Conservation (phyloP, 1,284 basidiomycete genomes). For the Puccinia horiana region DNA sequence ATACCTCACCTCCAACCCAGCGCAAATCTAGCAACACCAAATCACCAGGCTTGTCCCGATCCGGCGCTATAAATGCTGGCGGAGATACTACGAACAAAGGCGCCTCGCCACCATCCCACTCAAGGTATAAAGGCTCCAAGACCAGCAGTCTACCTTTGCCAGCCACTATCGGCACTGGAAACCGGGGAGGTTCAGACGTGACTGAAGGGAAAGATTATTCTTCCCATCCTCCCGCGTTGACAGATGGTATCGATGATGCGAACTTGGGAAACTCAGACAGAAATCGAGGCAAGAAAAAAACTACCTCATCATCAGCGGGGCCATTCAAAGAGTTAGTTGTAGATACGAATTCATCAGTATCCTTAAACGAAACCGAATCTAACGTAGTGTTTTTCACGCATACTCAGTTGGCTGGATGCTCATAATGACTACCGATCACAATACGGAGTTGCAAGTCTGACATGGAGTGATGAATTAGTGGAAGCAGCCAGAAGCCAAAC, state of each 20-base stretch:
- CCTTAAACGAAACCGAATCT: not conserved
- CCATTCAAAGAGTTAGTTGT: constrained; percentile 19
- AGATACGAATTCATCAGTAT: not conserved
- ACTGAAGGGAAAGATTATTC: not conserved
- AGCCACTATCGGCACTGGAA: not conserved
- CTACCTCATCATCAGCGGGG: not conserved
- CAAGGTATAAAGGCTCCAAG: not conserved
- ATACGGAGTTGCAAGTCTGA: constrained; percentile 27
- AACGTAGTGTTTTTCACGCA: not conserved
- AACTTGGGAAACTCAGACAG: too few relatives aligned
- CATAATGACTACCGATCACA: constrained; percentile 39
- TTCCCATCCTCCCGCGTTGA: not conserved
- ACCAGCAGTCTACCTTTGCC: not conserved
- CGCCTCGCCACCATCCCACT: not conserved
- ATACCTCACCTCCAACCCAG: not conserved
- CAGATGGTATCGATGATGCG: not conserved
- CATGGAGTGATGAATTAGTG: constrained; percentile 39
- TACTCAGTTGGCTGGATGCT: constrained; percentile 34
- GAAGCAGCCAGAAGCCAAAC: constrained; percentile 14
- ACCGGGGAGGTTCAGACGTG: not conserved
- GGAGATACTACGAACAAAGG: not conserved
- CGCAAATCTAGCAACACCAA: not conserved
- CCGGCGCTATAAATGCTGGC: not conserved
- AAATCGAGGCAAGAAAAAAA: not conserved
- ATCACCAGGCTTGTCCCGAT: constrained; percentile 4